Base-by-base conservation (phyloP, 2,329 filamentous ascomycete species). In the Cladosporium oxysporum region DNA sequence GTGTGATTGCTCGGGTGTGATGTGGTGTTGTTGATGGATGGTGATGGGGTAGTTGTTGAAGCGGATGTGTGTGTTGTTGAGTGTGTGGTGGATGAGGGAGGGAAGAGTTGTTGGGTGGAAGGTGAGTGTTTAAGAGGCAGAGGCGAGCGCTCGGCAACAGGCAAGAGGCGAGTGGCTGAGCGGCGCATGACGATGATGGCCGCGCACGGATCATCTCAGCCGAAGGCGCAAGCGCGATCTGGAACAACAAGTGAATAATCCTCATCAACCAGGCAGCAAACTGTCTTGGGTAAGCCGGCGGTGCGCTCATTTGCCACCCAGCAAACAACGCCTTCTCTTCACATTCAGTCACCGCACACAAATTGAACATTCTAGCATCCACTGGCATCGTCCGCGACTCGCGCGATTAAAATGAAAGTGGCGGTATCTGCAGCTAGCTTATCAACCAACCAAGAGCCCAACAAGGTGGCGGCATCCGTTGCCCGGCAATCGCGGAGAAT, bases 401-500 rank as follows among this genome's bases (percentile, higher is more conserved):
- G n/a, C 26, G 41, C 58, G n/a, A 33, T 61, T n/a, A 8, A 7
- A 47, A 44, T 33, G 29, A 49, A 23, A 33, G 52, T 55, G 52
- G 52, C 52, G 50, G 23, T 52, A 52, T 53, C 29, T 62, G 60
- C 60, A 55, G 60, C 44, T 53, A 62, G 60, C 61, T 63, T 57
- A 63, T 63, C 61, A 62, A 62, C 18, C 50, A 6, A 31, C n/a
- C 41, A 47, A 16, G n/a, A n/a, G 12, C 23, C 60, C 61, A 57
- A 57, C 50, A 47, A 33, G 61, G 61, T 63, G 61, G 61, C 55
- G 29, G 23, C 31, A 23, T 11, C 6, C 59, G 60, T 63, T 63
- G 60, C 33, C 60, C 16, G 61, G 61, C 61, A 31, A 57, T 57
- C 61, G 61, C 61, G 61, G 50, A 63, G 61, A 63, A 63, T 63